Evolutionary conservation across 176 grass and related monocot species (phyloP), one percentile per base, ranked within the genome.

Genomic region (Oryza officinalis): DNA sequence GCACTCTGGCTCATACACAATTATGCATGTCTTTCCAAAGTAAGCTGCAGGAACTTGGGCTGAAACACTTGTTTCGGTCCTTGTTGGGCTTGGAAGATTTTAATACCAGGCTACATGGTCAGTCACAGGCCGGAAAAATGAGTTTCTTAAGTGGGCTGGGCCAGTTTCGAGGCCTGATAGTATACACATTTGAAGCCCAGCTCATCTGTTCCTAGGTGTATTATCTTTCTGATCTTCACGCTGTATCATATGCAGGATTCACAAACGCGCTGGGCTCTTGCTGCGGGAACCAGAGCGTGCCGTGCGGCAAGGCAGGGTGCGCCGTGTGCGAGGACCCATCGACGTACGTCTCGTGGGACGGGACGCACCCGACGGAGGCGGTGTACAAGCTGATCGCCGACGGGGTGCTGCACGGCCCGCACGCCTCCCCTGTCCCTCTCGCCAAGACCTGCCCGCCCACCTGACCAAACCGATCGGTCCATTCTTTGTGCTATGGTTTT

Each of bases 301-400:
- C 13, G n/a, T 91, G 88, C 26, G 92, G 89, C 12, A 32, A 5
- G 13, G 43, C 73, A 0, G 76, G 86, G 0, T 86, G 79, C 52
- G 5, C 11, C 59, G 83, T 87, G 4, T 94, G 92, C 67, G 52
- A 84, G 15, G 93, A 92, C 63, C 87, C 93, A 1, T 92, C 88
- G 6, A 83, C 31, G 10, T 92, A 84, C 44, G 72, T 71, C 59
- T 90, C 83, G 0, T 92, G 93, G 90, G 90, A 92, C 67, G 90
- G 88, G 15, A 88, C 91, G 22, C 93, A 92, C 71, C 78, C 78
- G 40, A 95, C 93, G 23, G 90, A 95, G 87, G 90, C 93, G 0
- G 85, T 84, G 17, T 95, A 92, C 80, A 66, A 83, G 78, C 45
- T 86, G 14, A 89, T 95, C 76, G 90, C 90, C 27, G 59, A 86